Conservation (phyloP, 257 asterid genomes). For the Gardenia jasminoides region DNA sequence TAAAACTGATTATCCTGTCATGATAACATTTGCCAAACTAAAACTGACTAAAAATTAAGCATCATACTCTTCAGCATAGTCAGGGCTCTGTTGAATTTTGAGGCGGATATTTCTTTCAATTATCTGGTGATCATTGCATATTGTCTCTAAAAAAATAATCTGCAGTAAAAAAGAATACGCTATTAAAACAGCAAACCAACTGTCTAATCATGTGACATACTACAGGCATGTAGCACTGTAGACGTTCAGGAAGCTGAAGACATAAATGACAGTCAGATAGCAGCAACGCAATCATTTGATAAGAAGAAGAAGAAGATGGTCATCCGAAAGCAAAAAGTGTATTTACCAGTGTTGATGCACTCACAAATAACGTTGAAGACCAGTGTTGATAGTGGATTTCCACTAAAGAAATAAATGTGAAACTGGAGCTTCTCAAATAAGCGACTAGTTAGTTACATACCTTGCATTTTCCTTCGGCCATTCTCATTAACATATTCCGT, state of each 20-base stretch:
- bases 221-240: slow-evolving; percentile 9
- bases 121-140: slow-evolving; percentile 80
- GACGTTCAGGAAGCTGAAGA: not conserved
- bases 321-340: not conserved
- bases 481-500: slow-evolving; percentile 92
- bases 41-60: slow-evolving; percentile 22
- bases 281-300: not conserved
- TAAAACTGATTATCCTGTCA: slow-evolving; percentile 29
- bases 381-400: not conserved
- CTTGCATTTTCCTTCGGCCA: slow-evolving; percentile 99
- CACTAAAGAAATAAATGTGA: not conserved
- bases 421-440: not conserved
- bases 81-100: slow-evolving; percentile 99
- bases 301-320: not conserved
- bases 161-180: slow-evolving; percentile 33
- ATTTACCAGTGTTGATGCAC: not conserved
- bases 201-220: slow-evolving; percentile 12
- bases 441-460: slow-evolving; percentile 30
- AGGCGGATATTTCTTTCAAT: slow-evolving; percentile 98
- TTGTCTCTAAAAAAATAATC: slow-evolving; percentile 91
- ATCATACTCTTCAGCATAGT: slow-evolving; percentile 92
- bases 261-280: not conserved
- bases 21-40: slow-evolving; percentile 14
- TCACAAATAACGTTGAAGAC: not conserved
- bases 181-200: slow-evolving; percentile 23